Evolutionary conservation across 106 monocot species (phyloP), one percentile per base, ranked within the genome.

Genomic region (Narthecium ossifragum): DNA sequence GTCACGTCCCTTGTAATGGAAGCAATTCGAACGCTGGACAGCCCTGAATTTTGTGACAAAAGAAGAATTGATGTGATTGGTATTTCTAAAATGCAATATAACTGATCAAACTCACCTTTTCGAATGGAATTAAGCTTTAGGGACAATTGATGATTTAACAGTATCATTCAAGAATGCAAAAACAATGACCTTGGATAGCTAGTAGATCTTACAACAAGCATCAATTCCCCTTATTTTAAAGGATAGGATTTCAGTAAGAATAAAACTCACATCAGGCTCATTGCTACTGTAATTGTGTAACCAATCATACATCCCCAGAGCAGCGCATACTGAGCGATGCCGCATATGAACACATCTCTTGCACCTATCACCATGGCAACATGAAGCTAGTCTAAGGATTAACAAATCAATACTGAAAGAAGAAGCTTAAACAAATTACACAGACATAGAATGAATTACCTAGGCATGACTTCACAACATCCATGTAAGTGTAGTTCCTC

Each of bases 401-500:
- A 37, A 11, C 36, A 5, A 37, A 43, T 1, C 10, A 43, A 1
- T 17, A 43, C 10, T 10, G 1, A 43, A 43, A 43, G 2, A 17
- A 43, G 9, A 24, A 40, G 26, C 53, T 20, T 31, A 8, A 41
- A 29, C 1, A 7, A 20, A 41, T 1, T 34, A 31, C 7, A 31
- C 0, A 3, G 36, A 8, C 53, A 5, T 39, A 21, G 0, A 2
- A 4, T 31, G 12, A 49, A 34, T 53, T 76, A 85, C 85, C 89
- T 4, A 85, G 72, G 55, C 68, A 75, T n/a, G 89, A 69, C 21
- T 74, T 74, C 9, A 89, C 80, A 36, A 70, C 89, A 58, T 85
- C 81, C 74, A 81, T 89, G 70, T 89, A 89, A 4, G 89, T 89
- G 69, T 78, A 29, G 66, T 89, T 89, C 50, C 80, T 66, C 52